Percentiles rank a stretch among this genome's conserved stretches.
These are phyloP conservation scores for Pichia cabralensis DNA, from an alignment of 805 yeast species.

Conservation along the genomic window DNA sequence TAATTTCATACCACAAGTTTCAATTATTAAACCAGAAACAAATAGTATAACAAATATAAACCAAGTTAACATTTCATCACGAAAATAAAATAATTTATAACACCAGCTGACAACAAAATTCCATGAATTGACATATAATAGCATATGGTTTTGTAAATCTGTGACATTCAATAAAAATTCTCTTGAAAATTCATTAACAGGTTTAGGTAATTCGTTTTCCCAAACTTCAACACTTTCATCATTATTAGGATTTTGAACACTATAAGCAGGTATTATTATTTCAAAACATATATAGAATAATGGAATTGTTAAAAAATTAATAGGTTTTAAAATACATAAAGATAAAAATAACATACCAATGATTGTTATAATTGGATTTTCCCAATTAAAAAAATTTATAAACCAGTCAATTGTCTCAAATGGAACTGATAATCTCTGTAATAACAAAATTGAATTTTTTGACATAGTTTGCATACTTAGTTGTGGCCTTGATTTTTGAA, in stretches of 20 bases:
- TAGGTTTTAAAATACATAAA: conserved; percentile 47
- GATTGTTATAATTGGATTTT: conserved; percentile 49
- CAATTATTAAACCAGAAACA: conserved; percentile 8
- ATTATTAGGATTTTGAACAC: conserved; percentile 47
- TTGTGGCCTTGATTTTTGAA: conserved; percentile 56
- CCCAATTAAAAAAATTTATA: conserved; percentile 53
- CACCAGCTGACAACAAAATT: conserved; percentile 44
- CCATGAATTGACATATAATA: conserved; percentile 50
- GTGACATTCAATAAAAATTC: conserved; percentile 73
- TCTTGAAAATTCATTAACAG: conserved; percentile 67
- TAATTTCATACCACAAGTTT: conserved; percentile 22
- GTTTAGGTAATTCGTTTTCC: conserved; percentile 46
- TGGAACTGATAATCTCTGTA: conserved; percentile 51
- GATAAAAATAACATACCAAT: conserved; percentile 34
- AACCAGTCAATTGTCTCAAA: conserved; percentile 52
- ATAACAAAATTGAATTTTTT: conserved; percentile 51
- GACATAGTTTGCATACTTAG: conserved; percentile 64
- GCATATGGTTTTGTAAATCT: conserved; percentile 76
- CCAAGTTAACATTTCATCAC: conserved; percentile 50
- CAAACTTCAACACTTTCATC: conserved; percentile 35
- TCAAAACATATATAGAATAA: conserved; percentile 40
- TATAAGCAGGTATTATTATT: conserved; percentile 60
- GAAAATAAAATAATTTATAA: conserved; percentile 50
- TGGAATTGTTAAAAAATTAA: conserved; percentile 44
- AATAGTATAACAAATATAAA: conserved; percentile 33